These are phyloP conservation scores for Rubia yunnanensis DNA, from an alignment of 257 asterid species.

Conservation along the genomic window DNA sequence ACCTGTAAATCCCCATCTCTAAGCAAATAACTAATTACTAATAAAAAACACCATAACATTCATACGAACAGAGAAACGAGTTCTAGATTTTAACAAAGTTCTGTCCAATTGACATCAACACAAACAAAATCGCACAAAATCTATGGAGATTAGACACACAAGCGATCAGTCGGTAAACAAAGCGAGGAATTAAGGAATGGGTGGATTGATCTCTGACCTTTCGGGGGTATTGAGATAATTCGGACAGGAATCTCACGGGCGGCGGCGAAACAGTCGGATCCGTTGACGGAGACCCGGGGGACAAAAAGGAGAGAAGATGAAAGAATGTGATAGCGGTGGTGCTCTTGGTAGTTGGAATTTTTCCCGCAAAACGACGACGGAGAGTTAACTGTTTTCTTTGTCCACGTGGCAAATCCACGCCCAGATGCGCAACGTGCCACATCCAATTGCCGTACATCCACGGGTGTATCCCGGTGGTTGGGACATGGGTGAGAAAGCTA, in stretches of 20 bases:
- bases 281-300: slow-evolving; percentile 8
- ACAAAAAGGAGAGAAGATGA: not conserved
- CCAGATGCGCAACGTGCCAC: not conserved
- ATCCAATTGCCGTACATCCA: too few relatives aligned
- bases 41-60: too few relatives aligned
- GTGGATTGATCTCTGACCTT: not conserved
- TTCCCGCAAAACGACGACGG: not conserved
- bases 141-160: not conserved
- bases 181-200: not conserved
- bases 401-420: slow-evolving; percentile 11
- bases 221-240: not conserved
- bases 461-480: too few relatives aligned
- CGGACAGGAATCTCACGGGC: not conserved
- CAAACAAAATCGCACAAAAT: not conserved
- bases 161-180: not conserved
- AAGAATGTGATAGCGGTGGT: not conserved
- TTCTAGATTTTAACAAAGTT: not conserved
- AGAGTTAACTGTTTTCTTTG: not conserved
- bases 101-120: too few relatives aligned
- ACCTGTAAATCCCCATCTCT: not conserved
- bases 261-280: not conserved
- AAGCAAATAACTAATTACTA: not conserved
- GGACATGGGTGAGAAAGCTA: too few relatives aligned
- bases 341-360: not conserved
- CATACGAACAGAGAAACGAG: not conserved